Percentiles rank a stretch among this genome's conserved stretches.
These are phyloP conservation scores for Cryptosporidium xiaoi DNA, from an alignment of 169 alveolate species.

Conservation along the genomic window DNA sequence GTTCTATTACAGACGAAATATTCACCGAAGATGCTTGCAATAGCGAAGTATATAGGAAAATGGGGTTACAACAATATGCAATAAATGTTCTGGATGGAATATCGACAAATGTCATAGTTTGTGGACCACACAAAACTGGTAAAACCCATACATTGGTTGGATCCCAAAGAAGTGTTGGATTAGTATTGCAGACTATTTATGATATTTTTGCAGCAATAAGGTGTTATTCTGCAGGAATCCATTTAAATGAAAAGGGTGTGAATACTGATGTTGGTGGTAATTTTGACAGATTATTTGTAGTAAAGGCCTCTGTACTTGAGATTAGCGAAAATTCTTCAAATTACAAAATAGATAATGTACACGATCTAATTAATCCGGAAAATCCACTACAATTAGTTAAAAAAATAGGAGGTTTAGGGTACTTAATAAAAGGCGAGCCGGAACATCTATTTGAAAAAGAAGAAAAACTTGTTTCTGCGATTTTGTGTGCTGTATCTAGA, in stretches of 20 bases:
- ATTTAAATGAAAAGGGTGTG: constrained; percentile 22
- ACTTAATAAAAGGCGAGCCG: constrained; percentile 43
- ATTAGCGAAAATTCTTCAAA: constrained; percentile 52
- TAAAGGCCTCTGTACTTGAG: constrained; percentile 71
- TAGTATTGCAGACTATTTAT: constrained; percentile 54
- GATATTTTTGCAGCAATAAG: constrained; percentile 70
- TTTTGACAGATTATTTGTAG: constrained; percentile 70
- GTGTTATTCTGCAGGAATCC: constrained; percentile 52
- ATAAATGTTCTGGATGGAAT: constrained; percentile 43
- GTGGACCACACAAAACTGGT: constrained; percentile 74
- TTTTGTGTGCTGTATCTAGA: constrained; percentile 57
- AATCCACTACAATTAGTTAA: constrained; percentile 47
- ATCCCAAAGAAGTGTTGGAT: constrained; percentile 71
- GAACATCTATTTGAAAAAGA: constrained; percentile 69
- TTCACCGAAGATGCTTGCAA: constrained; percentile 48
- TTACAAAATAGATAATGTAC: constrained; percentile 38
- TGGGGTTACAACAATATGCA: constrained; percentile 40
- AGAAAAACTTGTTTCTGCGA: constrained; percentile 64
- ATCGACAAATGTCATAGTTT: constrained; percentile 55
- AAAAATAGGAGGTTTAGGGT: constrained; percentile 56
- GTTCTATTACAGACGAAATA: constrained; percentile 31
- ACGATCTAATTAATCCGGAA: constrained; percentile 70
- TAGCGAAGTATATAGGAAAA: constrained; percentile 59
- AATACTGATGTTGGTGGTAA: constrained; percentile 46
- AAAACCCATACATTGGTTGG: constrained; percentile 52